These are phyloP conservation scores for Phytophthora chlamydospora DNA, from an alignment of 352 stramenopile species.

Conservation along the genomic window DNA sequence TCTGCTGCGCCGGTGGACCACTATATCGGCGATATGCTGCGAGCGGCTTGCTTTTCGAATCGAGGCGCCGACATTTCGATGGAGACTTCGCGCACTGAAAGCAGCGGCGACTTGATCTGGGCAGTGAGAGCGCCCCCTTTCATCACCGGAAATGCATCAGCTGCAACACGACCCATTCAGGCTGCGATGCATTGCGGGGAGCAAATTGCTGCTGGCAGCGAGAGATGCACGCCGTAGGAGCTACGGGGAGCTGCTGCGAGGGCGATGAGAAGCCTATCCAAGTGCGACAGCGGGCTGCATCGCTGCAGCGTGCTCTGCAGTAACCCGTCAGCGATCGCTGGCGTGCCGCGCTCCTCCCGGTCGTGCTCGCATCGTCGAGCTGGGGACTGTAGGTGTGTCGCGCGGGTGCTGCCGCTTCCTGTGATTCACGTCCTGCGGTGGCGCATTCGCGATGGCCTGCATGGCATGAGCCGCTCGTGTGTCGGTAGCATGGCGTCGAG, in stretches of 20 bases:
- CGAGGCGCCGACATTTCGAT: no score
- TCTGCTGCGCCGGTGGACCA: conserved; percentile 3
- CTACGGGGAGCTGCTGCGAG: conserved; percentile 10
- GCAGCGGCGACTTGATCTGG: no score
- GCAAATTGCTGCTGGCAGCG: conserved; percentile 2
- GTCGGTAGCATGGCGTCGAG: no score
- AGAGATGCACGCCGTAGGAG: conserved; percentile 16
- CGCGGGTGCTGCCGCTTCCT: not conserved
- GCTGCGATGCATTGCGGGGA: no score
- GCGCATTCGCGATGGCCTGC: no score
- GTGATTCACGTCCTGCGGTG: no score
- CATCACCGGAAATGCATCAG: no score
- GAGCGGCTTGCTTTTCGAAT: not conserved
- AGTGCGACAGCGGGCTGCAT: conserved; percentile 19
- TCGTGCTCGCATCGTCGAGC: conserved; percentile 5
- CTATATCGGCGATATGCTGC: conserved; percentile 10
- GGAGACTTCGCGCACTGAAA: no score
- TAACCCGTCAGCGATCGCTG: conserved; percentile 12
- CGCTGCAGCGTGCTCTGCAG: not conserved
- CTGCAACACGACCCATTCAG: no score
- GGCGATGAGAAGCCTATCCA: conserved; percentile 19
- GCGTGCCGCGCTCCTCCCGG: not conserved
- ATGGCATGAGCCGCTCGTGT: no score
- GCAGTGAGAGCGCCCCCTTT: no score
- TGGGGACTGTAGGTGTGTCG: not conserved